phyloP scores from a whole-genome alignment of 345 rosid genomes.

The Psidium friedrichsthalianum region DNA sequence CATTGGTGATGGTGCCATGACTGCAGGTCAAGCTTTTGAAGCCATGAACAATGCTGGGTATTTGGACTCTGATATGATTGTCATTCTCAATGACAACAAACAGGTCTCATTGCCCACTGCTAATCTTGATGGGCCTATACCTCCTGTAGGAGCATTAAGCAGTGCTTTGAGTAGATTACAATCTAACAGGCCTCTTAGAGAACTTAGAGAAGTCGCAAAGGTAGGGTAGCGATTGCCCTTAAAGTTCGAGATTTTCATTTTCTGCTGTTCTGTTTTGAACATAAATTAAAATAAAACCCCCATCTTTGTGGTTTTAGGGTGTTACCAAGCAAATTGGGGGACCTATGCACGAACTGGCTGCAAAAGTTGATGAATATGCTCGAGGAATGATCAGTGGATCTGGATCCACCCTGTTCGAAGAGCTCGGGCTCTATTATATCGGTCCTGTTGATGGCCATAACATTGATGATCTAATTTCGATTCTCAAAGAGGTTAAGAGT shows the following conservation, averaged over 20 bases:
- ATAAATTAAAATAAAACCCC: neutral
- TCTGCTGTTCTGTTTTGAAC: neutral
- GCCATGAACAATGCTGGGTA: slow-evolving; percentile 99
- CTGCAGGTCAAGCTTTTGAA: slow-evolving; percentile 99
- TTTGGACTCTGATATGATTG: slow-evolving; percentile 92
- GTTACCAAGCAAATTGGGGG: slow-evolving; percentile 89
- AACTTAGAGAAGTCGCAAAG: slow-evolving; percentile 97
- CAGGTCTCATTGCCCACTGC: slow-evolving; percentile 98
- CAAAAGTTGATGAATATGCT: slow-evolving; percentile 95
- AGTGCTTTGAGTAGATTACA: slow-evolving; percentile 93
- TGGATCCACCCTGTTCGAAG: slow-evolving; percentile 91
- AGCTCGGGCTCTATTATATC: slow-evolving; percentile 88
- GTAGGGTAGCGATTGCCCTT: slow-evolving; percentile 15
- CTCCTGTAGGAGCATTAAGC: slow-evolving; percentile 98
- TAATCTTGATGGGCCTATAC: slow-evolving; percentile 77
- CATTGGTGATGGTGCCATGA: slow-evolving; percentile 99
- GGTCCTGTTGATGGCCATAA: slow-evolving; percentile 98
- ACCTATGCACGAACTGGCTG: slow-evolving; percentile 85
- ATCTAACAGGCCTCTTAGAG: slow-evolving; percentile 88
- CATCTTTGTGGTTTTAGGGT: slow-evolving; percentile 41
- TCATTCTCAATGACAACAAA: slow-evolving; percentile 94
- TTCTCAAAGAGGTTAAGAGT: slow-evolving; percentile 91
- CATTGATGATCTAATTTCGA: slow-evolving; percentile 72
- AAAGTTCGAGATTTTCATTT: neutral
- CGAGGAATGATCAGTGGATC: slow-evolving; percentile 99